A percentile compares a stretch with the other conserved stretches of the same genome.
These are phyloP conservation scores for Vickermania ingenoplastis DNA, from an alignment of 208 protist genomes.

Conservation along the genomic window DNA sequence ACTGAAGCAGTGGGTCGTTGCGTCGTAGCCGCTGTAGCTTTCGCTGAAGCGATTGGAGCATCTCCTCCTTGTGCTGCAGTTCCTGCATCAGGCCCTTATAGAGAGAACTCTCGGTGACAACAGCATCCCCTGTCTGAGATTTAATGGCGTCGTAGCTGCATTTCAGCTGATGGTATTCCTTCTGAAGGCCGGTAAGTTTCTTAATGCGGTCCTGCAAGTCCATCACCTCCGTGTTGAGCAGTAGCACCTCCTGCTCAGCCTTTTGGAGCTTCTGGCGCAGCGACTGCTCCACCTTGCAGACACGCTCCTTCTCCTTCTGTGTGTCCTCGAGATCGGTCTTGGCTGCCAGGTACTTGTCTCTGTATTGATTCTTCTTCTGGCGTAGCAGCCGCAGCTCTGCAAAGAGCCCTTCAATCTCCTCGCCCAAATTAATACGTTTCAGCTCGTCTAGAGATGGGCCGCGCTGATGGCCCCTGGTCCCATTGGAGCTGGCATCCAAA, in stretches of 20 bases:
- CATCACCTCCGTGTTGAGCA: conserved; percentile 85
- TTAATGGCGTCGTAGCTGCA: conserved; percentile 3
- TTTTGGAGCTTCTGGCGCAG: conserved; percentile 52
- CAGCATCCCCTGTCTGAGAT: conserved; percentile 8
- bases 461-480: too few relatives aligned
- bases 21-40: conserved; percentile 72
- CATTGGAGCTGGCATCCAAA: conserved; percentile 1
- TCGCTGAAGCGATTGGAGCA: conserved; percentile 63
- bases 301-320: conserved; percentile 19
- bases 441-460: conserved; percentile 77
- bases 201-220: conserved; percentile 55
- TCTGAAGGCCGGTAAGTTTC: conserved; percentile 27
- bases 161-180: conserved; percentile 19
- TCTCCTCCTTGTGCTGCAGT: conserved; percentile 48
- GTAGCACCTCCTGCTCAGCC: conserved; percentile 71
- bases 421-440: conserved; percentile 70
- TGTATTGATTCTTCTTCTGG: conserved; percentile 73
- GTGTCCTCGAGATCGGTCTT: conserved; percentile 20
- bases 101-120: conserved; percentile 15
- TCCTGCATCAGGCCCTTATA: conserved; percentile 38
- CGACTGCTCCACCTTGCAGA: conserved; percentile 28
- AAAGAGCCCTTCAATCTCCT: conserved; percentile 85
- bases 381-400: conserved; percentile 63
- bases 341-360: conserved; percentile 36
- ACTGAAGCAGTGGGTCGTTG: conserved; percentile 71